phyloP scores from a whole-genome alignment of 164 flowering plant species.

The Annona cherimola region DNA sequence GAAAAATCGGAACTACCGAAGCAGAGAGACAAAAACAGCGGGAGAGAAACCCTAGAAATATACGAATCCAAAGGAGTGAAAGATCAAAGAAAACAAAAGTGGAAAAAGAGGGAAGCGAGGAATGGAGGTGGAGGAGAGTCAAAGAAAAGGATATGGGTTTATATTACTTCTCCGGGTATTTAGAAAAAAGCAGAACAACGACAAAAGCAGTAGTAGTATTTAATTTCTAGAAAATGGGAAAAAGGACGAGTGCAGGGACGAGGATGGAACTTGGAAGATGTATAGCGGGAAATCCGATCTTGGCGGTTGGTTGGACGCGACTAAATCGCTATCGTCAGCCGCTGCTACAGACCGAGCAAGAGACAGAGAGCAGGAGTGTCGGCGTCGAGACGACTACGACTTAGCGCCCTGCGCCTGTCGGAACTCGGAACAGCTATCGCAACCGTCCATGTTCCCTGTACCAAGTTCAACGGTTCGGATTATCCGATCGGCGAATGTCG shows the following conservation, averaged over 20 bases:
- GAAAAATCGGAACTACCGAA: background rate
- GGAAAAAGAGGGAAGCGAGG: background rate
- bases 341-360: no score
- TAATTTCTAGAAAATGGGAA: no score
- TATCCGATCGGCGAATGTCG: no score
- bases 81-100: no score
- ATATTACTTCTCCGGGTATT: background rate
- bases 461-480: no score
- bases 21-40: background rate
- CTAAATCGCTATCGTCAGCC: background rate
- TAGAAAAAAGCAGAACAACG: background rate
- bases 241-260: background rate
- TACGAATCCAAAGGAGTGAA: no score
- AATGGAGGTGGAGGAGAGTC: background rate
- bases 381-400: no score
- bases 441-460: no score
- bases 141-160: background rate
- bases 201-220: background rate
- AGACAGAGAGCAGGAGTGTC: no score
- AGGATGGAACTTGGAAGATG: background rate
- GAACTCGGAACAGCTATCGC: no score
- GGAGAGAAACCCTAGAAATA: slow-evolving; percentile 2
- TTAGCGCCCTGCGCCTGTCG: no score
- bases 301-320: background rate
- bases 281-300: slow-evolving; percentile 7